Evolutionary conservation across 257 asterid species (phyloP).

Genomic region (Vinca minor): DNA sequence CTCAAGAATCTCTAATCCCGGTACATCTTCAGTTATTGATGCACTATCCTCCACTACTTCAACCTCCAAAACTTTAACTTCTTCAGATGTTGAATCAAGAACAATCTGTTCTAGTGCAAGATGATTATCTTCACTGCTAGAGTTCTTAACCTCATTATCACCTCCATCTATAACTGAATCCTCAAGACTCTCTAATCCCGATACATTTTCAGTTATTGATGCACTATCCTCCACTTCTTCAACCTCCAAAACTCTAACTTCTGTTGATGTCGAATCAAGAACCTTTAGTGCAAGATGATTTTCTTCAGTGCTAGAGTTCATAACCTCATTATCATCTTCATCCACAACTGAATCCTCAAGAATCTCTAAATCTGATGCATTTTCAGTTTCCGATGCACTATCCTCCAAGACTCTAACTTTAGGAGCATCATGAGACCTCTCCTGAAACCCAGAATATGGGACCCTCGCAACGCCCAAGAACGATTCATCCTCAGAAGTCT

Average conservation of each 20-base stretch:
- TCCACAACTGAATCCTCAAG: conserved; percentile 24
- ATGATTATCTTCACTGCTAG: conserved; percentile 25
- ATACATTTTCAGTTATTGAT: conserved; percentile 18
- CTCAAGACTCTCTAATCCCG: conserved; percentile 35
- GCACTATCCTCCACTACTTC: conserved; percentile 26
- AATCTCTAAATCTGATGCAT: conserved; percentile 29
- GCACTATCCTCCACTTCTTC: conserved; percentile 26
- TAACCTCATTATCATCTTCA: conserved; percentile 16
- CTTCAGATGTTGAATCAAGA: conserved; percentile 16
- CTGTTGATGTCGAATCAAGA: conserved; percentile 16
- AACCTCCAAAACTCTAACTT: too few relatives aligned
- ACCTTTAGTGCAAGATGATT: conserved; percentile 19
- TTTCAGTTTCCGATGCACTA: conserved; percentile 19
- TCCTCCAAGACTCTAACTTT: conserved; percentile 38
- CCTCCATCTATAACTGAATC: conserved; percentile 18
- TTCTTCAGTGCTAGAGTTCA: conserved; percentile 24
- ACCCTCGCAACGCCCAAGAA: conserved; percentile 32
- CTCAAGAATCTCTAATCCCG: conserved; percentile 35
- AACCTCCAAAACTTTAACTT: too few relatives aligned
- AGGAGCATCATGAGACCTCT: conserved; percentile 36
- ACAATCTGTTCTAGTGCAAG: conserved; percentile 16
- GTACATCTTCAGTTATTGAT: conserved; percentile 18
- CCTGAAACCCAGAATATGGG: conserved; percentile 31
- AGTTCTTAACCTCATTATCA: conserved; percentile 18
- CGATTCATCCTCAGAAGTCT: conserved; percentile 36